Percentiles rank a stretch among this genome's conserved stretches.
Conservation (phyloP, 768 basidiomycete species). For the Jaapia argillacea region DNA sequence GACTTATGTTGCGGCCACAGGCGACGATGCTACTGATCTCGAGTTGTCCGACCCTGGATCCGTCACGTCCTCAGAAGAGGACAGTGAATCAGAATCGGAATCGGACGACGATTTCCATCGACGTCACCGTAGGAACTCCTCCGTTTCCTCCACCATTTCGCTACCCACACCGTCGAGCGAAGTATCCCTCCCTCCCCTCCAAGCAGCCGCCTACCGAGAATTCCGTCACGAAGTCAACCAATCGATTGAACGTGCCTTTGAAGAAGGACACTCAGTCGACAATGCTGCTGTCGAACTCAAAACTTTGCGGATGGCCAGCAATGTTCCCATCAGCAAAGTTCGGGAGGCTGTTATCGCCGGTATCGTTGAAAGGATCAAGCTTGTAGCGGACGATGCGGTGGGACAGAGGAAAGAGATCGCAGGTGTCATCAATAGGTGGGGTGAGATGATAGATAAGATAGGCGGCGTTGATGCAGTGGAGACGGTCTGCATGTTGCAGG, state of each 20-base stretch:
- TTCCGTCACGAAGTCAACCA: constrained; percentile 71
- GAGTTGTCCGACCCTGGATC: constrained; percentile 52
- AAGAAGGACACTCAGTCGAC: constrained; percentile 85
- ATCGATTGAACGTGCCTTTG: constrained; percentile 86
- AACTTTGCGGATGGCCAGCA: constrained; percentile 94
- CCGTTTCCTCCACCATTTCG: constrained; percentile 36
- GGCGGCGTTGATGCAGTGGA: constrained; percentile 79
- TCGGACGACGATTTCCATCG: constrained; percentile 23
- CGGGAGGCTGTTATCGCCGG: constrained; percentile 84
- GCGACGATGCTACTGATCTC: constrained; percentile 55
- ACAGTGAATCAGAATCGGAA: constrained; percentile 30
- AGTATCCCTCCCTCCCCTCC: constrained; percentile 9
- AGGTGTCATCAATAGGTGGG: constrained; percentile 68
- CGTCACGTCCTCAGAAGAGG: constrained; percentile 40
- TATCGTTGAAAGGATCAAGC: constrained; percentile 61
- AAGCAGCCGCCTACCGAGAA: constrained; percentile 46
- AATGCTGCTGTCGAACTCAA: constrained; percentile 92
- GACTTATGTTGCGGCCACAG: constrained; percentile 20
- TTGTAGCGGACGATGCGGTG: constrained; percentile 44
- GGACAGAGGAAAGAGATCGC: constrained; percentile 60
- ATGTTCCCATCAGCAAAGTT: constrained; percentile 80
- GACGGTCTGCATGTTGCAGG: constrained; percentile 73
- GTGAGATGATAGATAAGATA: constrained; percentile 67
- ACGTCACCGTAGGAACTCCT: constrained; percentile 30
- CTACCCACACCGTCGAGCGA: constrained; percentile 30